Conservation (phyloP, 2,329 filamentous ascomycete genomes). For the Diaporthe sp. region DNA sequence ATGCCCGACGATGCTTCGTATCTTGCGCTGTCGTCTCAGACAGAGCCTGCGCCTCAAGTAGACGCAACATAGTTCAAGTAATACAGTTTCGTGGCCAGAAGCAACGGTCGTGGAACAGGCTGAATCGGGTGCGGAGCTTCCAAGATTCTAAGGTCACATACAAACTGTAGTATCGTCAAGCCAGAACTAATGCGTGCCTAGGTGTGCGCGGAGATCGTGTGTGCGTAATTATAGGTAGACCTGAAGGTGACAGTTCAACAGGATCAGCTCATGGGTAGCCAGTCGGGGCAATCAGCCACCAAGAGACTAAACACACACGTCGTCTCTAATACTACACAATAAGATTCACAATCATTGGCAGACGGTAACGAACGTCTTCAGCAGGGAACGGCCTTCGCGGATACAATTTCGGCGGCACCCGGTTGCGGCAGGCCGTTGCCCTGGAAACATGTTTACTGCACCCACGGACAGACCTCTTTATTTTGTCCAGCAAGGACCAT, state of each 20-base stretch:
- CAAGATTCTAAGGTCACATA: background rate
- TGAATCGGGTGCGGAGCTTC: background rate
- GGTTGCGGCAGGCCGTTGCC: conserved; percentile 27
- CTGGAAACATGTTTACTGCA: conserved; percentile 32
- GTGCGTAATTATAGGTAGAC: background rate
- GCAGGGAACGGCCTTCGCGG: background rate
- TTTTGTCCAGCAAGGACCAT: conserved; percentile 1
- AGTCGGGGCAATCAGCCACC: no score
- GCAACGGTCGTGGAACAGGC: background rate
- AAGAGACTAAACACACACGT: background rate
- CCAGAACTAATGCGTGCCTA: background rate
- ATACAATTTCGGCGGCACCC: background rate
- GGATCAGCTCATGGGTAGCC: background rate
- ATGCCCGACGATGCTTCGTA: background rate
- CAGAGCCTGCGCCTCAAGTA: background rate
- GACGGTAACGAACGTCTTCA: background rate
- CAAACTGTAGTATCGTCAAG: background rate
- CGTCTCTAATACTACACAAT: no score
- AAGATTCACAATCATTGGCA: background rate
- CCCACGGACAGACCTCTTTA: background rate
- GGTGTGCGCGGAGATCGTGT: background rate
- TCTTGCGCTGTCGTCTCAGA: background rate
- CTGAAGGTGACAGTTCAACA: background rate
- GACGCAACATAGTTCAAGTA: background rate
- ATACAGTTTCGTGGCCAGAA: background rate